A percentile compares a stretch with the other conserved stretches of the same genome.
Evolutionary conservation across 2,329 filamentous ascomycete genomes (phyloP).

Genomic region (Cryphonectria carpinicola): DNA sequence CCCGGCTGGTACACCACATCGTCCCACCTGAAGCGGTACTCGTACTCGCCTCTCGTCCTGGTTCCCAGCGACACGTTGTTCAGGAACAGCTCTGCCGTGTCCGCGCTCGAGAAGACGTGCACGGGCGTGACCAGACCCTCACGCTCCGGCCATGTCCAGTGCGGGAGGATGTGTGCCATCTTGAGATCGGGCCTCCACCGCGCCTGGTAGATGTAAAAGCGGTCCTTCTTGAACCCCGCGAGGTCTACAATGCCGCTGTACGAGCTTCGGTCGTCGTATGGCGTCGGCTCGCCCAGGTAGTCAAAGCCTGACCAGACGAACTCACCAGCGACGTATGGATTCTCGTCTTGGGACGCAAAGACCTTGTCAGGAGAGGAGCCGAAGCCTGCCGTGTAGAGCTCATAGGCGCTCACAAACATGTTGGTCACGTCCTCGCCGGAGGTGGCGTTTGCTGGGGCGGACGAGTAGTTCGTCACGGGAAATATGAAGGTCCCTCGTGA

Average conservation of each 20-base stretch:
- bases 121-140: slow-evolving; percentile 54
- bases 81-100: slow-evolving; percentile 59
- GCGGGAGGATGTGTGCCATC: slow-evolving; percentile 58
- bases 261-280: slow-evolving; percentile 54
- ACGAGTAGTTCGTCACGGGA: slow-evolving; percentile 48
- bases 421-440: slow-evolving; percentile 44
- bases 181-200: slow-evolving; percentile 53
- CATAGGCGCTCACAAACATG: slow-evolving; percentile 52
- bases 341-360: slow-evolving; percentile 51
- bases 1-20: slow-evolving; percentile 52
- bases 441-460: slow-evolving; percentile 43
- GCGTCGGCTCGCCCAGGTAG: slow-evolving; percentile 55
- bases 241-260: slow-evolving; percentile 63
- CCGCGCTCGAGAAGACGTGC: slow-evolving; percentile 55
- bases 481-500: slow-evolving; percentile 57
- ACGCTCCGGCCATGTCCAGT: slow-evolving; percentile 59
- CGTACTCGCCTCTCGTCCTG: slow-evolving; percentile 38
- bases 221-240: slow-evolving; percentile 60
- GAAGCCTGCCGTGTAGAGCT: slow-evolving; percentile 52
- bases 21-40: slow-evolving; percentile 60
- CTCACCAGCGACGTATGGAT: slow-evolving; percentile 56
- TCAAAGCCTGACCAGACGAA: slow-evolving; percentile 58
- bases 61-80: slow-evolving; percentile 53
- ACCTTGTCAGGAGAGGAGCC: slow-evolving; percentile 58
- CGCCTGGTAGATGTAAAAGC: slow-evolving; percentile 59